Evolutionary conservation across 805 yeast species (phyloP).

Genomic region (Tetrapisispora namnaoensis): DNA sequence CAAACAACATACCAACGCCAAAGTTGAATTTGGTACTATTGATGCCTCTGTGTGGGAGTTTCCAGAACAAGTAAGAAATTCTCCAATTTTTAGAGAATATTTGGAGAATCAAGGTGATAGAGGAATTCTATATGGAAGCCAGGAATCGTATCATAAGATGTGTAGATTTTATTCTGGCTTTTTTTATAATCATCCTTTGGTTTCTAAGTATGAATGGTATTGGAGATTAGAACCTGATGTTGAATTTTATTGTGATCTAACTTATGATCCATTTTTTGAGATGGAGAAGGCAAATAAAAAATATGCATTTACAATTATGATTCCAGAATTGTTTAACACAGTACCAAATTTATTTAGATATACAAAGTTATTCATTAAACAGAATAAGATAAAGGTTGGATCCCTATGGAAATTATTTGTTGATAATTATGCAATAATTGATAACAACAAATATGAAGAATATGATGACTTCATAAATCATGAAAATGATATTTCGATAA

Average conservation of each 20-base stretch:
- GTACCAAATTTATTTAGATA: conserved; percentile 72
- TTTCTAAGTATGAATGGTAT: conserved; percentile 72
- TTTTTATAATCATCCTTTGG: conserved; percentile 71
- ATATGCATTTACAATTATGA: conserved; percentile 77
- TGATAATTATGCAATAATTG: conserved; percentile 30
- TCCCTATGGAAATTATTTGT: conserved; percentile 63
- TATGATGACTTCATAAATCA: conserved; percentile 22
- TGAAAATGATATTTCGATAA: conserved; percentile 16
- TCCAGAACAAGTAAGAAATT: conserved; percentile 28
- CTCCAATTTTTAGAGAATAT: conserved; percentile 37
- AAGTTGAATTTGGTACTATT: conserved; percentile 64
- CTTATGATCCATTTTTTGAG: conserved; percentile 82
- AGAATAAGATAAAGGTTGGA: conserved; percentile 40
- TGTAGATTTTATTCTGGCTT: conserved; percentile 84
- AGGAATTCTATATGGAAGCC: conserved; percentile 72
- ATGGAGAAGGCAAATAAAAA: conserved; percentile 62
- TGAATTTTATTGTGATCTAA: conserved; percentile 78
- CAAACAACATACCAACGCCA: conserved; percentile 46
- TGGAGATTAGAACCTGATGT: conserved; percentile 96
- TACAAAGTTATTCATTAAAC: conserved; percentile 52
- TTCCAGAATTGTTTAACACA: conserved; percentile 71
- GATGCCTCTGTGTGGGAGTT: conserved; percentile 61
- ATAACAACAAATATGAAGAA: conserved; percentile 24
- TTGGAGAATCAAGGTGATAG: conserved; percentile 74
- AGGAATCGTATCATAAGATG: conserved; percentile 85